Conservation (phyloP, 805 yeast genomes). For the Zygoascus biomembranicola region DNA sequence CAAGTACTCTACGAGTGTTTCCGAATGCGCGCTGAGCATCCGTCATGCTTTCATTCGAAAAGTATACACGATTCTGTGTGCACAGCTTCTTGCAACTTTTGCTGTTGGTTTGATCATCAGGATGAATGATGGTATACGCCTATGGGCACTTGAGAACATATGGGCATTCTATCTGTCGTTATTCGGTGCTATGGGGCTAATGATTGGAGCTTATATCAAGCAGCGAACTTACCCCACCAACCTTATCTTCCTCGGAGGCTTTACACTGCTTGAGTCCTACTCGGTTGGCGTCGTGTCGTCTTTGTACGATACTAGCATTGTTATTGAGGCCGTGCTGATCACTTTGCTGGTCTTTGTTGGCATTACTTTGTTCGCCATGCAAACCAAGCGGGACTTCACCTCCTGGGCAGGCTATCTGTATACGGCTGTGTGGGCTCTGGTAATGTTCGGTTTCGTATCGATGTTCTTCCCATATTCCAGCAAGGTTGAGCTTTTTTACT, state of each 20-base stretch:
- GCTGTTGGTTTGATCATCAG: conserved; percentile 46
- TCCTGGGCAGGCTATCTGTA: conserved; percentile 54
- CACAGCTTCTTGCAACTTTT: conserved; percentile 58
- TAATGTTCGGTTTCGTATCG: conserved; percentile 63
- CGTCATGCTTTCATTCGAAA: conserved; percentile 71
- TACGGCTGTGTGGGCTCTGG: conserved; percentile 54
- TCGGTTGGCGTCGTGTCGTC: conserved; percentile 61
- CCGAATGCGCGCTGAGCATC: conserved; percentile 66
- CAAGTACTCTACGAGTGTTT: conserved; percentile 69
- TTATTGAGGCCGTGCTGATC: conserved; percentile 61
- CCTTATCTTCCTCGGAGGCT: conserved; percentile 48
- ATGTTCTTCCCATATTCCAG: conserved; percentile 56
- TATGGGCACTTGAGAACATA: conserved; percentile 49
- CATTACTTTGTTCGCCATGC: conserved; percentile 67
- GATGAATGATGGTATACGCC: conserved; percentile 35
- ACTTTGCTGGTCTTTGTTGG: conserved; percentile 70
- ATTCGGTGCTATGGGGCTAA: conserved; percentile 52
- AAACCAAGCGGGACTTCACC: conserved; percentile 66
- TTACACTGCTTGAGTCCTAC: conserved; percentile 70
- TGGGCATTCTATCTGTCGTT: conserved; percentile 53
- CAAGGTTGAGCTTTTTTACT: conserved; percentile 54
- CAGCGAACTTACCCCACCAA: conserved; percentile 65
- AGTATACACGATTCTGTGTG: conserved; percentile 63
- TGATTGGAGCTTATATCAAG: conserved; percentile 55
- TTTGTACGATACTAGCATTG: conserved; percentile 50